These are phyloP conservation scores for Metschnikowia lachancei DNA, from an alignment of 805 yeast species.

Conservation along the genomic window DNA sequence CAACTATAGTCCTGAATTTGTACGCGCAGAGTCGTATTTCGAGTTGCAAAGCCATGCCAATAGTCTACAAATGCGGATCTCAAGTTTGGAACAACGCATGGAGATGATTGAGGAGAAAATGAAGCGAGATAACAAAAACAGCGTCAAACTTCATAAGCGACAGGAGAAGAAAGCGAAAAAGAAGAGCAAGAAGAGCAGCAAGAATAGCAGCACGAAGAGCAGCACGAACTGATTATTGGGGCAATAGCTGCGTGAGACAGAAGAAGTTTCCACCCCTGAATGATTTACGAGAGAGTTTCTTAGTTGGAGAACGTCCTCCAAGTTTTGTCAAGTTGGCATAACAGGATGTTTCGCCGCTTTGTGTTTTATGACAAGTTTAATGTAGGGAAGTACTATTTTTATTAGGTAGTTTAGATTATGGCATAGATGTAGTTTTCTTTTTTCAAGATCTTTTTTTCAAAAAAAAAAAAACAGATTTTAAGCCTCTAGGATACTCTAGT, in stretches of 20 bases:
- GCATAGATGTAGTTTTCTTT: not conserved
- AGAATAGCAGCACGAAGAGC: not conserved
- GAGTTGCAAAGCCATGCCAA: conserved; percentile 35
- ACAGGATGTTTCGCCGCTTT: not conserved
- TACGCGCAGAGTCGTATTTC: conserved; percentile 22
- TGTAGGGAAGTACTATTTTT: not conserved
- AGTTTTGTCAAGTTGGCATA: too few relatives aligned
- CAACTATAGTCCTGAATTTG: conserved; percentile 1
- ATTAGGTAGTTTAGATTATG: not conserved
- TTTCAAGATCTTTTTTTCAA: too few relatives aligned
- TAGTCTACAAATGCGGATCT: conserved; percentile 25
- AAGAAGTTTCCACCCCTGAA: not conserved
- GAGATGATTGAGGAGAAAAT: conserved; percentile 10
- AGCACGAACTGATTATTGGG: not conserved
- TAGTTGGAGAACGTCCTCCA: too few relatives aligned
- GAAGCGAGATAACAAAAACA: conserved; percentile 8
- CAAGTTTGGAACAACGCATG: conserved; percentile 14
- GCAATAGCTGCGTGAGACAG: not conserved
- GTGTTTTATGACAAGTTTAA: not conserved
- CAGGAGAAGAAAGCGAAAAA: conserved; percentile 10
- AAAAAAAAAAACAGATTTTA: too few relatives aligned
- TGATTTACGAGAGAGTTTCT: not conserved
- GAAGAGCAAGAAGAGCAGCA: conserved; percentile 5
- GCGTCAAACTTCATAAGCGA: conserved; percentile 7
- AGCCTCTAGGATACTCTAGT: not conserved